Base-by-base conservation (phyloP, 257 asterid genomes). In the Salvia splendens region DNA sequence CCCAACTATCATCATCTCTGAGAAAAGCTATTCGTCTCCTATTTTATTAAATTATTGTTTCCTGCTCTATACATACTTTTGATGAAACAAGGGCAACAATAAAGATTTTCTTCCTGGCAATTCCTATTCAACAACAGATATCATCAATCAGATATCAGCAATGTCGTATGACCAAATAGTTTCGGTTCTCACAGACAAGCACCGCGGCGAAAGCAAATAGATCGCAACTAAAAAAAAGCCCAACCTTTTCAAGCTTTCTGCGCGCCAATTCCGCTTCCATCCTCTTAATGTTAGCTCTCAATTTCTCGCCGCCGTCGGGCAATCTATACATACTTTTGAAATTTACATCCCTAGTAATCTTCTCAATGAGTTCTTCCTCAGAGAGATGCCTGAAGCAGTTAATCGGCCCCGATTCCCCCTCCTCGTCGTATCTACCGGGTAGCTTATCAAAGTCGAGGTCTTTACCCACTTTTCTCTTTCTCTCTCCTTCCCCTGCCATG, bases 401-500 rank as follows among this genome's bases (percentile, higher is more conserved):
- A 12, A 10, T 35, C 77, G 11, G 0, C 9, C 0, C n/a, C 30
- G 66, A 11, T 12, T 68, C 79, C 46, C 16, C 73, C 17, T 50
- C 79, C 12, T 61, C 77, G 48, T 73, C 70, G 54, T 70, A 73
- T 48, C 30, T 38, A 63, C 43, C 24, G 32, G 78, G 52, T 54
- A 78, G 45, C 24, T 0, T 5, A 6, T 48, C 43, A 73, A 64
- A 70, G 74, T 79, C 67, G 5, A 76, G 65, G 1, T 1, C 60
- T 3, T 75, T 33, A 24, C 62, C 58, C 2, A 48, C 36, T 61
- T 78, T 75, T 60, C 67, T 47, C 73, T 72, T 69, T 69, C 52
- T 79, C 73, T 58, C 84, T 48, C 78, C 79, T 68, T 51, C 78
- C 65, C 76, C 80, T 56, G 67, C 82, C 84, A 77, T 80, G 77